Base-by-base conservation (phyloP, 1,139 yeast species). In the Yamadazyma pseudoaaseri region DNA sequence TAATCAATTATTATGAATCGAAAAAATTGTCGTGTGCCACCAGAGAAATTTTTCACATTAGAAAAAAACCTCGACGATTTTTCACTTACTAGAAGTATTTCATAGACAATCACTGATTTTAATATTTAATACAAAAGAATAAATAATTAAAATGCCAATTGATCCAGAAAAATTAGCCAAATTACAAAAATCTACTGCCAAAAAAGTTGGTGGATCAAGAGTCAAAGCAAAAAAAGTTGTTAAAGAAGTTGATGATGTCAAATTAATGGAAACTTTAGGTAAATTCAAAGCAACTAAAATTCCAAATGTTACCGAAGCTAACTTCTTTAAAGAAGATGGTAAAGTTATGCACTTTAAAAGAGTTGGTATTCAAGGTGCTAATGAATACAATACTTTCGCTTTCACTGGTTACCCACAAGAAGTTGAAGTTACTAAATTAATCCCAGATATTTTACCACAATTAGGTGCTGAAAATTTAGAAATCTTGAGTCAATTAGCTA, bases 251-350 rank as follows among this genome's bases (percentile, higher is more conserved):
- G 95, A 86, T 54, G 94, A 89, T 73, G 76, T 90, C 69, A 87
- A 89, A 70, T 77, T 92, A 67, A 92, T 87, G 70, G 86, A 83
- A 52, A 80, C 95, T 53, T 76, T 92, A 66, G 85, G 82, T 64
- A 90, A 90, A 73, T 73, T 92, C 65, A 83, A 86, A 68, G 95
- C 92, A 50, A 86, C 84, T 66, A 84, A 89, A 56, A 73, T 92
- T 53, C 90, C 84, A 51, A 87, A 85, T 56, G 82, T 92, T 54
- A 95, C 87, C 63, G 97, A 90, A 73, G 97, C 96, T 61, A 92
- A 90, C 80, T 86, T 92, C 77, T 90, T 92, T 84, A 85, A 76
- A 70, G 96, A 89, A 49, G 96, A 90, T 66, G 97, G 97, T 59
- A 84, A 82, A 63, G 97, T 92, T 48, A 75, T 90, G 68, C 97